Conservation (phyloP, 768 basidiomycete genomes). For the Collybia mongolica region DNA sequence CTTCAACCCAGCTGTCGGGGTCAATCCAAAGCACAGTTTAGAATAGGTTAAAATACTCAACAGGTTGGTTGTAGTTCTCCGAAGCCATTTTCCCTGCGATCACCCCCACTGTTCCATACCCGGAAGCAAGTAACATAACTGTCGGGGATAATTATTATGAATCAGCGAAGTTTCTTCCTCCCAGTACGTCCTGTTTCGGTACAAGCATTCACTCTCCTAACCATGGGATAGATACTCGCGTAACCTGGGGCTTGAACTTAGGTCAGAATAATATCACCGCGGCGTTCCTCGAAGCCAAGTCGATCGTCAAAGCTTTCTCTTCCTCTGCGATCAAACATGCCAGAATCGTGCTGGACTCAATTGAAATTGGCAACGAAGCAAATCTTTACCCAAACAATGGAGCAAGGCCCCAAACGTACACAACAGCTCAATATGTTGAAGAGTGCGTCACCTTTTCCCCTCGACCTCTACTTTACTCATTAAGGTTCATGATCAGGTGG, state of each 20-base stretch:
- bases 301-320: not conserved
- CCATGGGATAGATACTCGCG: not conserved
- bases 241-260: too few relatives aligned
- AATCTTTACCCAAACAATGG: conserved; percentile 3
- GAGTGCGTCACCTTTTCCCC: not conserved
- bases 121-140: conserved; percentile 57
- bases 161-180: conserved; percentile 49
- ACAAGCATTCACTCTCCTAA: not conserved
- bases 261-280: too few relatives aligned
- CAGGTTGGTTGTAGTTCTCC: conserved; percentile 35
- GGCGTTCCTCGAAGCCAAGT: too few relatives aligned
- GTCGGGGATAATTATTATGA: conserved; percentile 56
- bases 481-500: conserved; percentile 45
- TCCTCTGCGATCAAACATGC: conserved; percentile 1
- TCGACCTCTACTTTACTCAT: not conserved
- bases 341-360: conserved; percentile 1
- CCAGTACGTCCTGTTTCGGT: conserved; percentile 25
- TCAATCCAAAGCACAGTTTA: conserved; percentile 13
- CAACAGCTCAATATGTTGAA: too few relatives aligned
- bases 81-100: conserved; percentile 47
- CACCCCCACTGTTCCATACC: conserved; percentile 54
- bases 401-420: not conserved
- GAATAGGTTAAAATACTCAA: not conserved
- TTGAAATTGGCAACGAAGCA: conserved; percentile 6
- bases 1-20: conserved; percentile 46